Evolutionary conservation across 768 basidiomycete genomes (phyloP).

Genomic region (Tylopilus rubrobrunneus): DNA sequence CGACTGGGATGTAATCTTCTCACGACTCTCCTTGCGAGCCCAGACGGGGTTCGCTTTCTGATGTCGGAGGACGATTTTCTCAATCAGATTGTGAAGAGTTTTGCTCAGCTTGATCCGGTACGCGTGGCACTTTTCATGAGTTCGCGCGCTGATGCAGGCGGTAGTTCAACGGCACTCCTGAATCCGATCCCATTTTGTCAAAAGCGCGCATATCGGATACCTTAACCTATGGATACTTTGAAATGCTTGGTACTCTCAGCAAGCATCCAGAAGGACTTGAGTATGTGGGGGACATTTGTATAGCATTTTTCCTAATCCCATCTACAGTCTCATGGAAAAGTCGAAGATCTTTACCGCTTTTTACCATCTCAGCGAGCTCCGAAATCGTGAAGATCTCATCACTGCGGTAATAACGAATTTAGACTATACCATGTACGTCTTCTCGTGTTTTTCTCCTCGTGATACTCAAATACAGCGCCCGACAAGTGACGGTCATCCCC

Average conservation of each 20-base stretch:
- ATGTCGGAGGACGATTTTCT: slow-evolving; percentile 80
- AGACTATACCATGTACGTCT: slow-evolving; percentile 80
- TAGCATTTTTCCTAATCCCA: slow-evolving; percentile 1
- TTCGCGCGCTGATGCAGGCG: neutral
- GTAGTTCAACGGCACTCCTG: slow-evolving; percentile 69
- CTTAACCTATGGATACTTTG: slow-evolving; percentile 88
- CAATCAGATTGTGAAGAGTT: slow-evolving; percentile 76
- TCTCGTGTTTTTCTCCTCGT: neutral
- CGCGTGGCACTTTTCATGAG: slow-evolving; percentile 20
- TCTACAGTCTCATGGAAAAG: slow-evolving; percentile 75
- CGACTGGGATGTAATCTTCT: slow-evolving; percentile 78
- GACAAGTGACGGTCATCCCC: slow-evolving; percentile 85
- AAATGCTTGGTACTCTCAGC: slow-evolving; percentile 91
- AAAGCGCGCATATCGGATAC: slow-evolving; percentile 78
- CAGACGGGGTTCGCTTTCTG: slow-evolving; percentile 83
- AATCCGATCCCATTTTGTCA: slow-evolving; percentile 80
- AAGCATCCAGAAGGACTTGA: slow-evolving; percentile 86
- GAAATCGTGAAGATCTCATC: slow-evolving; percentile 88
- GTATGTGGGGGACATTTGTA: slow-evolving; percentile 42
- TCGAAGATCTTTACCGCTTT: slow-evolving; percentile 93
- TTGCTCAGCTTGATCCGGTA: slow-evolving; percentile 91
- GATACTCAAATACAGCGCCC: slow-evolving; percentile 3
- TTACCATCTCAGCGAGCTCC: slow-evolving; percentile 89
- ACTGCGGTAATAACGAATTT: slow-evolving; percentile 87
- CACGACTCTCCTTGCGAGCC: slow-evolving; percentile 74